A percentile compares a stretch with the other conserved stretches of the same genome.
These are phyloP conservation scores for Heritiera fomes DNA, from an alignment of 345 rosid genomes.

Conservation along the genomic window DNA sequence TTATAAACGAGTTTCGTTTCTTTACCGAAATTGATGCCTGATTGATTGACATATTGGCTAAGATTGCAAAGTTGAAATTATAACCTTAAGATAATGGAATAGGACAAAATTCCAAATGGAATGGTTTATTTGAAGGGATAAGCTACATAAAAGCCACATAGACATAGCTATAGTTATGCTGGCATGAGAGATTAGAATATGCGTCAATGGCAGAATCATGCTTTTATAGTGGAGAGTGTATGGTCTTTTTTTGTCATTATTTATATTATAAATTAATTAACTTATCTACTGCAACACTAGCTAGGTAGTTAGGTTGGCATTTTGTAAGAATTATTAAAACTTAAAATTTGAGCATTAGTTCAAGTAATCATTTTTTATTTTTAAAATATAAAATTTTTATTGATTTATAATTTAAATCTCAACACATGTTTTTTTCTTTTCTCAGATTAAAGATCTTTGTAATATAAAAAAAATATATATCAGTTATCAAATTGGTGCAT, in stretches of 20 bases:
- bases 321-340: too few species aligned
- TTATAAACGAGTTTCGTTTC: neutral
- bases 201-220: neutral
- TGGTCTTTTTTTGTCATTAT: too few species aligned
- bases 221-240: neutral
- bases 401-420: too few species aligned
- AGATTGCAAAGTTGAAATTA: neutral
- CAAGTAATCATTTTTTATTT: too few species aligned
- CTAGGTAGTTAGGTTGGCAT: neutral
- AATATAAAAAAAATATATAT: too few species aligned
- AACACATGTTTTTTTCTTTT: too few species aligned
- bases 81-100: neutral
- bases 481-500: too few species aligned
- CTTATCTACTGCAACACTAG: neutral
- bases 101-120: neutral
- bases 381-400: too few species aligned
- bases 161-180: neutral
- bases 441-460: too few species aligned
- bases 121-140: neutral
- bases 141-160: neutral
- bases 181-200: neutral
- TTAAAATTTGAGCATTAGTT: too few species aligned
- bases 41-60: constrained; percentile 7
- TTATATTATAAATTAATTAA: neutral
- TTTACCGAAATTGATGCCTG: neutral